Conservation (phyloP, 2,329 filamentous ascomycete species). For the Sporothrix curviconia region DNA sequence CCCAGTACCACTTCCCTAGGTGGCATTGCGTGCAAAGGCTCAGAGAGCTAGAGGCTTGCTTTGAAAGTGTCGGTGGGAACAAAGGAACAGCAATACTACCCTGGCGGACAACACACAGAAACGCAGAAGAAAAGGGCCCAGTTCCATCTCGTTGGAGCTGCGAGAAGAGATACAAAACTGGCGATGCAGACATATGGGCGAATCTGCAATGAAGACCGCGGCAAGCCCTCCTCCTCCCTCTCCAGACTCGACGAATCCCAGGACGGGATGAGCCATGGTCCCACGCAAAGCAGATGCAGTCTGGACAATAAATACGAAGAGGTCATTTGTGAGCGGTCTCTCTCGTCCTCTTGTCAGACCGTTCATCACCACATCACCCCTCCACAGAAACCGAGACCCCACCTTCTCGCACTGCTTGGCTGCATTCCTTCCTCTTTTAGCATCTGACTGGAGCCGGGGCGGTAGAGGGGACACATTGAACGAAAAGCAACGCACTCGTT, state of each 20-base stretch:
- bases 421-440: constrained; percentile 1
- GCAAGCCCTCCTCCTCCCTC: too few species aligned
- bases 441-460: not conserved
- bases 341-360: not conserved
- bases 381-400: too few species aligned
- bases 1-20: not conserved
- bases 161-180: too few species aligned
- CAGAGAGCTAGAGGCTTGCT: too few species aligned
- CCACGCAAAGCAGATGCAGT: not conserved
- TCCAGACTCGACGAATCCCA: not conserved
- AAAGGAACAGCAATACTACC: not conserved
- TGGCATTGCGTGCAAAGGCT: not conserved
- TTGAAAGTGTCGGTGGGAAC: not conserved
- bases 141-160: too few species aligned
- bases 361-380: not conserved
- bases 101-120: too few species aligned
- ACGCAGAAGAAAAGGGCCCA: too few species aligned
- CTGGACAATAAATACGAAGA: not conserved
- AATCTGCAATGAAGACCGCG: too few species aligned
- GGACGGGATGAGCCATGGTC: not conserved
- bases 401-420: not conserved
- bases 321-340: not conserved
- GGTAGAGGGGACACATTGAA: too few species aligned
- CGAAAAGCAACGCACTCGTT: too few species aligned
- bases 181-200: too few species aligned